A percentile compares a stretch with the other conserved stretches of the same genome.
Evolutionary conservation across 768 basidiomycete species (phyloP).

Genomic region (Suillus decipiens): DNA sequence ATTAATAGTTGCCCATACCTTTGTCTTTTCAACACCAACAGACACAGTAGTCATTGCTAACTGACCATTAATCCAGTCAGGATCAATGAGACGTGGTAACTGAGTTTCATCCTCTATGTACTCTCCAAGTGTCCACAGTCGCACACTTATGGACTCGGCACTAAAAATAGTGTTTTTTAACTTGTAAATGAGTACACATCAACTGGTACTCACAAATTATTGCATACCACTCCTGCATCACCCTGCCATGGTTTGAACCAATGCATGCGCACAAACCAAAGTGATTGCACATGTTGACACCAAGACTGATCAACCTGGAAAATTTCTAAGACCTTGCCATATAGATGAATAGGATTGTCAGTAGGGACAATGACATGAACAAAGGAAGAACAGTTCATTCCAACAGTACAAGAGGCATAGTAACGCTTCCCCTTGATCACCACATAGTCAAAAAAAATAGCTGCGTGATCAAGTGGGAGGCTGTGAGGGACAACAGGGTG

Average conservation of each 20-base stretch:
- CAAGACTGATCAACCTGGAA: conserved; percentile 8
- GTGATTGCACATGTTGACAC: neutral
- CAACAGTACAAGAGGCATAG: neutral
- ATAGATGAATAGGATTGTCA: neutral
- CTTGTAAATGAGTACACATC: neutral
- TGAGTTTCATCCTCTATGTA: conserved; percentile 4
- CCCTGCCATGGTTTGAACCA: conserved; percentile 8
- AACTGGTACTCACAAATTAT: conserved; percentile 6
- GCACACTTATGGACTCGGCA: neutral
- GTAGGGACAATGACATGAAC: neutral
- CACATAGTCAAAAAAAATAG: conserved; percentile 10
- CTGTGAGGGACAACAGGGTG: no score
- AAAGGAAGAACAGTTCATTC: conserved; percentile 1
- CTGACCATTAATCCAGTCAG: conserved; percentile 4
- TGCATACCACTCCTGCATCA: conserved; percentile 2
- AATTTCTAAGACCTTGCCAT: conserved; percentile 9
- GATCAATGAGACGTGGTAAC: neutral
- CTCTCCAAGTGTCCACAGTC: conserved; percentile 8
- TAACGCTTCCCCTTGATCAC: conserved; percentile 9
- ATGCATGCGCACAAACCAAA: conserved; percentile 2
- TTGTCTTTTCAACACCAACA: neutral
- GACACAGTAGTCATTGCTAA: conserved; percentile 7
- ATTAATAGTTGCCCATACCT: conserved; percentile 10
- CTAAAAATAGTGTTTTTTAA: neutral
- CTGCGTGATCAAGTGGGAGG: no score